A percentile compares a stretch with the other conserved stretches of the same genome.
Conservation (phyloP, 2,329 filamentous ascomycete species). For the Hymenoscyphus scutula region DNA sequence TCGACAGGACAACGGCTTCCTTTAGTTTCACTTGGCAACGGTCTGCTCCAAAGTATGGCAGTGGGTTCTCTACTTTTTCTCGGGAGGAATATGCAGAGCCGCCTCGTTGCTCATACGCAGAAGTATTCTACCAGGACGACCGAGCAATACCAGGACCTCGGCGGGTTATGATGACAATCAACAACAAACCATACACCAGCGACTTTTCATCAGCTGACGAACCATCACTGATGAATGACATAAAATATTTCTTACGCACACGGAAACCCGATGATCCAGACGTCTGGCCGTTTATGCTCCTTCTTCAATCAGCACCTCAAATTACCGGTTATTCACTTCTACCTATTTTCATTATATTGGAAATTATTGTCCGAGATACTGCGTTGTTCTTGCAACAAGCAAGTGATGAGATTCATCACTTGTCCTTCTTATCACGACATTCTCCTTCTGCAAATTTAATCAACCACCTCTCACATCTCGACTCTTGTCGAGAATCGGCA, state of each 20-base stretch:
- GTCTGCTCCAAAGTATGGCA: conserved; percentile 14
- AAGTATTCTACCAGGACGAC: conserved; percentile 22
- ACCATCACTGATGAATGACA: conserved; percentile 7
- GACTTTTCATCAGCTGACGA: not conserved
- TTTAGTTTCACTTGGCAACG: conserved; percentile 22
- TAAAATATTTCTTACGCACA: conserved; percentile 12
- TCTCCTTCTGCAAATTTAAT: conserved; percentile 1
- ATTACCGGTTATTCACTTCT: conserved; percentile 14
- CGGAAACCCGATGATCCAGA: conserved; percentile 15
- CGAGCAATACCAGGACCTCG: conserved; percentile 9
- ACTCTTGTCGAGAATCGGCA: conserved; percentile 13
- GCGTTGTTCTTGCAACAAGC: conserved; percentile 15
- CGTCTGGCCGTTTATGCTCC: conserved; percentile 16
- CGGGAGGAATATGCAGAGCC: conserved; percentile 14
- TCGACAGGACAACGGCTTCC: conserved; percentile 15
- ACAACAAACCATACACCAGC: not conserved
- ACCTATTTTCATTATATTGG: conserved; percentile 16
- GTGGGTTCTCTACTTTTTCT: conserved; percentile 14
- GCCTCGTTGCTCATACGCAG: conserved; percentile 14
- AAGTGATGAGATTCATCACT: conserved; percentile 16
- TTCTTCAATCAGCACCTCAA: conserved; percentile 11
- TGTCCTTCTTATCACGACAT: conserved; percentile 3
- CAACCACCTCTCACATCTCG: conserved; percentile 18
- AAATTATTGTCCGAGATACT: conserved; percentile 17
- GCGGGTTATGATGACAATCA: conserved; percentile 17